phyloP scores from a whole-genome alignment of 192 early-diverging fungal genomes.

The Chytriomyces hyalinus region DNA sequence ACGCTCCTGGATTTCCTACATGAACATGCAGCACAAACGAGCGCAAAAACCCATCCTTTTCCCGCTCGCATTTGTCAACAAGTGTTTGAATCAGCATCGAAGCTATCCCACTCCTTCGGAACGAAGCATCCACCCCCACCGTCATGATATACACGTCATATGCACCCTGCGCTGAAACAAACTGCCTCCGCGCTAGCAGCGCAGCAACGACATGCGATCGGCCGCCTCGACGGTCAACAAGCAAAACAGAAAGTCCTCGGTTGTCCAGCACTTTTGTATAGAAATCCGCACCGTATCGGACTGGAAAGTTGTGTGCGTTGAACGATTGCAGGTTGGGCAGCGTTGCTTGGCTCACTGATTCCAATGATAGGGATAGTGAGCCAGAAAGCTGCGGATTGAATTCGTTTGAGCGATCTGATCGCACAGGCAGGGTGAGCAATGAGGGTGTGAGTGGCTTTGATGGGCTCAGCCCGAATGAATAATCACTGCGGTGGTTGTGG shows the following conservation, averaged over 20 bases:
- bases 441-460: no score
- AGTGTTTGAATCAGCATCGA: conserved; percentile 9
- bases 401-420: no score
- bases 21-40: conserved; percentile 22
- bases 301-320: not conserved
- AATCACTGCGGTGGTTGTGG: no score
- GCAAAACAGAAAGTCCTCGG: not conserved
- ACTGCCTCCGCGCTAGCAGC: conserved; percentile 8
- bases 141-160: conserved; percentile 17
- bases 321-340: not conserved
- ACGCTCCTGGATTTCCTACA: conserved; percentile 21
- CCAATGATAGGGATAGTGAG: not conserved
- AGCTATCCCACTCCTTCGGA: conserved; percentile 3
- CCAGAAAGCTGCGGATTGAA: no score
- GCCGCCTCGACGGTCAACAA: not conserved
- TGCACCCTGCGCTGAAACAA: not conserved
- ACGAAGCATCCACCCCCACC: not conserved
- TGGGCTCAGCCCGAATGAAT: no score
- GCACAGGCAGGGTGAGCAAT: no score
- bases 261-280: not conserved
- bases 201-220: conserved; percentile 8
- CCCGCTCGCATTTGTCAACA: conserved; percentile 5
- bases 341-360: not conserved
- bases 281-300: conserved; percentile 12
- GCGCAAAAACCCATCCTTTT: not conserved